Evolutionary conservation across 305 asterid species (phyloP).

Genomic region (Solanum chacoense): DNA sequence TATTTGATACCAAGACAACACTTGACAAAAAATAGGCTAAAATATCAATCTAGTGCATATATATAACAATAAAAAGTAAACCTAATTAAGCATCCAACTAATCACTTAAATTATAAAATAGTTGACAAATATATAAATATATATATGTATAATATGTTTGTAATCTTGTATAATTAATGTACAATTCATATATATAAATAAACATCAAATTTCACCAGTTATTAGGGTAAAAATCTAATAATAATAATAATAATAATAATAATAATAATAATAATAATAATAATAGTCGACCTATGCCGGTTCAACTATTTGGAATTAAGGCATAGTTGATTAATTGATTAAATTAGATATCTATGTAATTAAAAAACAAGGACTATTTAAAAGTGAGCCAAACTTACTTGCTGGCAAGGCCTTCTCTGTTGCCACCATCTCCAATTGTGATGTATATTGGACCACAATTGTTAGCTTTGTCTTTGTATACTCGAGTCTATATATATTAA

Average conservation of each 20-base stretch:
- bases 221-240: background rate
- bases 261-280: too few species aligned
- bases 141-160: background rate
- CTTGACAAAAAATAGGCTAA: background rate
- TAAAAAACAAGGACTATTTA: background rate
- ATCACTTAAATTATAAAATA: too few species aligned
- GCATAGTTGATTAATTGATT: background rate
- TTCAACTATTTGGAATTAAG: background rate
- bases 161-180: background rate
- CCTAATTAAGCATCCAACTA: background rate
- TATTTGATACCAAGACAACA: background rate
- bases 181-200: background rate
- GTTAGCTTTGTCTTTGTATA: slow-evolving; percentile 33
- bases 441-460: slow-evolving; percentile 56
- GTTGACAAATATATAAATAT: background rate
- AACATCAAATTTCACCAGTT: background rate
- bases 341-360: background rate
- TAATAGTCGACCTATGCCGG: background rate
- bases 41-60: background rate
- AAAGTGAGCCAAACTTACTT: slow-evolving; percentile 15
- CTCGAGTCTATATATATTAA: slow-evolving; percentile 26
- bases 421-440: slow-evolving; percentile 83
- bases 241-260: too few species aligned
- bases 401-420: slow-evolving; percentile 65
- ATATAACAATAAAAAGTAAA: too few species aligned